Evolutionary conservation across 495 filamentous ascomycete genomes (phyloP), one percentile per base, ranked within the genome.

Genomic region (Penicillium argentinense): DNA sequence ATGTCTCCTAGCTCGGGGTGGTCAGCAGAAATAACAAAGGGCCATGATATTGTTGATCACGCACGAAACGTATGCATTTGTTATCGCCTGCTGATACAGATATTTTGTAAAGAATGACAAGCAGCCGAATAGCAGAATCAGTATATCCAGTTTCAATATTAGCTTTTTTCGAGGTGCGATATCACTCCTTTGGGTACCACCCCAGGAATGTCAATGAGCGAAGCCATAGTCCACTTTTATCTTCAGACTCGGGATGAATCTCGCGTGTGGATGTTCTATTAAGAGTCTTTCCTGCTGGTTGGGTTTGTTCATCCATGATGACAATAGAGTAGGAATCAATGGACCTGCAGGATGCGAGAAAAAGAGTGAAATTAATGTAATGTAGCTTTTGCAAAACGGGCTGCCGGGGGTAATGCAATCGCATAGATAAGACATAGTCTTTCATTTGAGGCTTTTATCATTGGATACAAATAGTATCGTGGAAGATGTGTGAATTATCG

Each of bases 41-140:
- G 28, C 4, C 9, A 30, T 30, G 28, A 30, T n/a, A 30, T 30
- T n/a, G 12, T n/a, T 9, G 30, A 14, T 3, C n/a, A 61, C 57
- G 7, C 55, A 66, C 64, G 57, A 64, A 5, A 68, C 60, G 47
- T 64, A 66, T 27, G 65, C 61, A 23, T 68, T 66, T 27, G 60
- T 66, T 36, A 66, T 59, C 7, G 60, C 56, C 42, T 64, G 60
- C 41, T 63, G 63, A 43, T 65, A 61, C 1, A 66, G 55, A 39
- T 67, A 65, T 28, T 67, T 69, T 22, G 63, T 65, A 47, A 67
- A 69, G 52, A 67, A 69, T 7, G 49, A 56, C 14, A 56, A 38
- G 29, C 57, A 60, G 19, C 49, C 53, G 38, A 53, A 60, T 5
- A 43, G 23, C 1, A 47, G 23, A 23, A 59, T 50, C n/a, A 49